These are phyloP conservation scores for Penicillium sp. DNA, from an alignment of 2,329 filamentous ascomycete species.

Conservation along the genomic window DNA sequence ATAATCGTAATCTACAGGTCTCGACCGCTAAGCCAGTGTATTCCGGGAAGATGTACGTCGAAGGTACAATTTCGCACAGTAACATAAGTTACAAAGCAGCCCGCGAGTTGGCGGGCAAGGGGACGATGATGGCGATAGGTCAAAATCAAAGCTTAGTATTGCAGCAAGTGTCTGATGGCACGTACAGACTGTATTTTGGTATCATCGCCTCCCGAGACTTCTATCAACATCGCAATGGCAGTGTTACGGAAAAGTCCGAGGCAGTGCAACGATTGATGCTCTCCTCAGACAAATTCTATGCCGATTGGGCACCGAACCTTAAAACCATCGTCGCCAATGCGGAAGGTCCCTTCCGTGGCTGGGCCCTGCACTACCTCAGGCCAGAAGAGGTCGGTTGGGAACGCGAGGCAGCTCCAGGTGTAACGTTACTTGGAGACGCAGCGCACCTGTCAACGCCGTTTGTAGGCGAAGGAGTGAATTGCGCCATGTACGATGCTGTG, in stretches of 20 bases:
- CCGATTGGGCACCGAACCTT: constrained; percentile 3
- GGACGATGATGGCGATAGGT: constrained; percentile 6
- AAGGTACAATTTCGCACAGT: constrained; percentile 5
- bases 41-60: constrained; percentile 10
- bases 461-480: constrained; percentile 26
- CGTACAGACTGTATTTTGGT: constrained; percentile 10
- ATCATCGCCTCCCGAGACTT: constrained; percentile 3
- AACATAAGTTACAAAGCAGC: constrained; percentile 6
- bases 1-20: background rate
- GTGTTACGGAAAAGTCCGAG: constrained; percentile 3
- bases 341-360: constrained; percentile 9
- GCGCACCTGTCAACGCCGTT: constrained; percentile 25
- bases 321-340: constrained; percentile 1
- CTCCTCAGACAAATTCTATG: constrained; percentile 8
- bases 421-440: constrained; percentile 40
- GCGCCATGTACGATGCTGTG: constrained; percentile 10
- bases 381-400: constrained; percentile 7
- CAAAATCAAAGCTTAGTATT: constrained; percentile 1
- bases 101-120: constrained; percentile 4
- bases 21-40: constrained; percentile 4
- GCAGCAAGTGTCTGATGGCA: constrained; percentile 7
- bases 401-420: constrained; percentile 5
- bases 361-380: constrained; percentile 5
- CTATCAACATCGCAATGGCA: constrained; percentile 1
- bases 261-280: constrained; percentile 6